A percentile compares a stretch with the other conserved stretches of the same genome.
Evolutionary conservation across 805 yeast species (phyloP).

Genomic region (Yarrowia phangngaensis): DNA sequence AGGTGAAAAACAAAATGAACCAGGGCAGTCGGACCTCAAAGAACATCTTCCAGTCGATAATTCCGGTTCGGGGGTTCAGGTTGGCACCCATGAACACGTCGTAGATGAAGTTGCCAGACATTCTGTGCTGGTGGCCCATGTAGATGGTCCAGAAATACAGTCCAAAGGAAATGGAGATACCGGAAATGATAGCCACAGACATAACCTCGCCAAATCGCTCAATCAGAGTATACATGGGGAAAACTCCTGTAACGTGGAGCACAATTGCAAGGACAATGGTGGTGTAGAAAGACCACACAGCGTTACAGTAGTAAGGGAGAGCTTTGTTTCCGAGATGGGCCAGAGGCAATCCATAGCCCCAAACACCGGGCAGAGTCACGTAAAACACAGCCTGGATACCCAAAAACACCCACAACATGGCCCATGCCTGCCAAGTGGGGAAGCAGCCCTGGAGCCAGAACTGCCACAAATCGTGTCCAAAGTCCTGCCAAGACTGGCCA

Average conservation of each 20-base stretch:
- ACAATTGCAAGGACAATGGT: conserved; percentile 54
- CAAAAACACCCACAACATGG: conserved; percentile 67
- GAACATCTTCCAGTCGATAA: conserved; percentile 91
- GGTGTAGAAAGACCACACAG: conserved; percentile 76
- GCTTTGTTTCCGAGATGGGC: conserved; percentile 74
- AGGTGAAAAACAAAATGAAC: conserved; percentile 79
- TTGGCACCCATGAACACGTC: conserved; percentile 98
- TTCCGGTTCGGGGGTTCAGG: conserved; percentile 90
- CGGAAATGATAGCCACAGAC: conserved; percentile 83
- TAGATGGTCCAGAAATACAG: conserved; percentile 66
- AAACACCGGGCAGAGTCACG: conserved; percentile 82
- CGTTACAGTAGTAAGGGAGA: conserved; percentile 90
- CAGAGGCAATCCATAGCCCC: conserved; percentile 94
- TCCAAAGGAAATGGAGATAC: conserved; percentile 62
- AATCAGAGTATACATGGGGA: conserved; percentile 68
- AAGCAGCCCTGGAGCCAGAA: conserved; percentile 45
- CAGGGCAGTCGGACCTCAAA: conserved; percentile 97
- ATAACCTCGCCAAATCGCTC: conserved; percentile 87
- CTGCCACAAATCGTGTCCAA: conserved; percentile 48
- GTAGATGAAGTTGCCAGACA: conserved; percentile 87
- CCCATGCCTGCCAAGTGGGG: conserved; percentile 54
- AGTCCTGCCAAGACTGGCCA: conserved; percentile 46
- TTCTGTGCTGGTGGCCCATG: conserved; percentile 74
- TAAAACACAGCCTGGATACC: conserved; percentile 68
- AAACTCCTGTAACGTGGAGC: conserved; percentile 70